Base-by-base conservation (phyloP, 345 rosid genomes). In the Reutealis trisperma region DNA sequence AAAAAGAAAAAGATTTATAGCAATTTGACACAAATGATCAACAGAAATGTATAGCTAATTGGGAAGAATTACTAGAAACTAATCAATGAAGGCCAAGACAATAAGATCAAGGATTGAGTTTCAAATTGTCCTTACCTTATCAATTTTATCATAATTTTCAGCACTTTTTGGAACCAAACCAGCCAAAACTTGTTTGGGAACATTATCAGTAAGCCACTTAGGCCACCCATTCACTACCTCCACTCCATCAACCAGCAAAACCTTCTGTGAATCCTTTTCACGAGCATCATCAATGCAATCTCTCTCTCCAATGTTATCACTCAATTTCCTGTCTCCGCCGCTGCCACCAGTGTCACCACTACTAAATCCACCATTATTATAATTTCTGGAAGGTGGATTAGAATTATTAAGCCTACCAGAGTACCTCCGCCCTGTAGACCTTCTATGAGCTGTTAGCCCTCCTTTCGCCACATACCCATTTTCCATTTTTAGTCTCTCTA, bases 161-260 rank as follows among this genome's bases (percentile, higher is more conserved):
- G 90, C 91, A 72, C 95, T 84, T 42, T 82, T 91, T 0, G 89
- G 91, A 75, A 84, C 86, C 82, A 91, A 79, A 54, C 89, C 86
- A 62, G 84, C 84, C 77, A 88, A 83, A 78, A 73, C 88, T 71
- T 82, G 81, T 74, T 18, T 82, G 6, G 91, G 88, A 78, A 89
- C 79, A 79, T 91, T 89, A 76, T 82, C 89, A 64, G 72, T 59
- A 6, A 91, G 88, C 92, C 92, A 89, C 72, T 85, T 88, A 4
- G 95, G 95, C 93, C 95, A 88, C 7, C 93, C 95, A 77, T 82
- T 77, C 18, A 82, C 84, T 7, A 75, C 25, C 73, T 84, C 87
- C 62, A 60, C 84, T 7, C 60, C 83, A 34, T 52, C 82, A 71
- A 42, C 55, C 54, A 21, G 57, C 52, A 60, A 49, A 71, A 60